phyloP scores from a whole-genome alignment of 2,329 filamentous ascomycete genomes.

The Tympanopsis confertula region DNA sequence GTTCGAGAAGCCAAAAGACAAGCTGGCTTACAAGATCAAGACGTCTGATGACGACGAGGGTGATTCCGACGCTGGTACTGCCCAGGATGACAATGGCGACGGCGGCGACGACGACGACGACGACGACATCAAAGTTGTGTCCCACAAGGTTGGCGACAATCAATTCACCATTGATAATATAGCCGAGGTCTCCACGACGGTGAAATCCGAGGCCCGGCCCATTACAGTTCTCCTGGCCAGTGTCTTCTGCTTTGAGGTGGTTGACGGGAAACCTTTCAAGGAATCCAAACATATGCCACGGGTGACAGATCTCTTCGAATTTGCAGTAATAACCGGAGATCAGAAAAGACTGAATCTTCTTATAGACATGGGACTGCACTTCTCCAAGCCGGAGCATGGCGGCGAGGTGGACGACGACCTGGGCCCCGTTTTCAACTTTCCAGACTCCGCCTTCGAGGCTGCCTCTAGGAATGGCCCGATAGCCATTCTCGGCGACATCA shows the following conservation, averaged over 20 bases:
- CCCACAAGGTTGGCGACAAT: conserved; percentile 46
- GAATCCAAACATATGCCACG: conserved; percentile 11
- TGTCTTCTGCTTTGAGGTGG: conserved; percentile 19
- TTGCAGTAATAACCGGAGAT: conserved; percentile 41
- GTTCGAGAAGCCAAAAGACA: conserved; percentile 42
- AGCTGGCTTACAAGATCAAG: conserved; percentile 35
- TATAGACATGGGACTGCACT: conserved; percentile 38
- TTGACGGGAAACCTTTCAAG: conserved; percentile 7
- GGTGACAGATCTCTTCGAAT: conserved; percentile 20
- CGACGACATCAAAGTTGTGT: conserved; percentile 27
- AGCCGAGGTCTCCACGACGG: conserved; percentile 55
- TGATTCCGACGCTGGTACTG: conserved; percentile 21
- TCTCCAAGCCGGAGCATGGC: conserved; percentile 21
- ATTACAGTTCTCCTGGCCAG: conserved; percentile 32
- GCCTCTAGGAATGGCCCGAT: conserved; percentile 37
- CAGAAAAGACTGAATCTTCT: conserved; percentile 39
- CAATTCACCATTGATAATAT: conserved; percentile 68
- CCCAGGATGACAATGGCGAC: conserved; percentile 12
- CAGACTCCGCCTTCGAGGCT: conserved; percentile 23
- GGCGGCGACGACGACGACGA: conserved; percentile 16
- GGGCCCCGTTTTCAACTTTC: conserved; percentile 24
- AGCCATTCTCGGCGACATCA: conserved; percentile 49
- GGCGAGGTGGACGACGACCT: conserved; percentile 18
- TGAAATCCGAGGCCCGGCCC: conserved; percentile 52
- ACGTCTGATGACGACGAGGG: conserved; percentile 20